Base-by-base conservation (phyloP, 2,329 filamentous ascomycete species). In the Dactylonectria macrodidyma region DNA sequence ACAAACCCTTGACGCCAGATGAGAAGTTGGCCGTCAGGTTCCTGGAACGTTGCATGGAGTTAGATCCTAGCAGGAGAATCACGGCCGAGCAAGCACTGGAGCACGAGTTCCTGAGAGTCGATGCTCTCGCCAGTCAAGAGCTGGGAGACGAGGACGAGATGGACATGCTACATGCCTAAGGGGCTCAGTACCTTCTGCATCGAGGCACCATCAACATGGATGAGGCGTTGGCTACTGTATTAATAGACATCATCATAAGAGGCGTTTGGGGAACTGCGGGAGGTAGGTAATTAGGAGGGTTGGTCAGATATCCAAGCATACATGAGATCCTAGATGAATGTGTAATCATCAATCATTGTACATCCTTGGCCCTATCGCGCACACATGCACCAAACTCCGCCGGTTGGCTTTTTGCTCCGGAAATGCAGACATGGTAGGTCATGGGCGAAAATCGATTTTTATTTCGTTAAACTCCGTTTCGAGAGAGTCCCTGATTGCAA, bases 11-110 rank as follows among this genome's bases (percentile, higher is more conserved):
- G 46, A 87, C 85, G 0, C 81, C 85, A 0, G 92, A 94, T 26
- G 94, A 96, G 82, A 89, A 88, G 74, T 84, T 92, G 67, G 93
- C 93, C 0, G 86, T 95, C 0, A 85, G 88, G 48, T 96, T 97
- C 76, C 80, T 97, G 67, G 86, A 89, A 57, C 82, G 88, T 19
- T 93, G 93, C 73, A 87, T 97, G 78, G 93, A 96, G 63, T 84
- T 95, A 55, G 93, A 97, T 76, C 93, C 94, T 0, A 84, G 84
- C 30, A 90, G 88, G 79, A 85, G 94, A 30, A 93, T 95, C 65
- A 93, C 91, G 48, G 94, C 94, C 1, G 87, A 88, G 36, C 90
- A 95, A 74, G 94, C 94, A 0, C 79, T 97, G 54, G 80, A 88
- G 57, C 93, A 95, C 78, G 89, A 92, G 0, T 95, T 95, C 76